Percentiles rank a stretch among this genome's conserved stretches.
Conservation (phyloP, 164 flowering plant genomes). For the Stephania cephalantha region DNA sequence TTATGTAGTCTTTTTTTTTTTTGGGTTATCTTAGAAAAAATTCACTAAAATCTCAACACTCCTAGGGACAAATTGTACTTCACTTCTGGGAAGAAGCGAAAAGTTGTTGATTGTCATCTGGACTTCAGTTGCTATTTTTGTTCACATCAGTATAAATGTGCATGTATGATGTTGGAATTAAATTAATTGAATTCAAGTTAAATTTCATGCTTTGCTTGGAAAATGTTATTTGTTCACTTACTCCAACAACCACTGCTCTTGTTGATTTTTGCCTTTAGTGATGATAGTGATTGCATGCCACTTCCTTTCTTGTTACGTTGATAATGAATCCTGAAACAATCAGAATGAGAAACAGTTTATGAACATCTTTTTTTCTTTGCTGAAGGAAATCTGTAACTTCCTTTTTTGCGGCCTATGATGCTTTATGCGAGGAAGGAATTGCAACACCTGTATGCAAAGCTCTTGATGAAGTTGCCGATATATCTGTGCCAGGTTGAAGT, state of each 20-base stretch:
- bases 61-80: neutral
- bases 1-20: neutral
- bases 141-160: neutral
- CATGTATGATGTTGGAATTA: neutral
- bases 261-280: neutral
- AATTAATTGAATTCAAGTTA: neutral
- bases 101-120: conserved; percentile 1
- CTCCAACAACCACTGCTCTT: neutral
- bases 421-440: conserved; percentile 92
- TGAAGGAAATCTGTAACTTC: conserved; percentile 85
- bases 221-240: neutral
- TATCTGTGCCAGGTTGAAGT: conserved; percentile 75
- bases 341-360: neutral
- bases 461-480: conserved; percentile 88
- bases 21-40: neutral
- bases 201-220: neutral
- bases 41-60: neutral
- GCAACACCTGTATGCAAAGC: conserved; percentile 83
- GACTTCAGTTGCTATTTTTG: neutral
- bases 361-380: conserved; percentile 3
- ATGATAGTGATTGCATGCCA: neutral
- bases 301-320: neutral
- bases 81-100: neutral
- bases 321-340: neutral
- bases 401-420: conserved; percentile 91